Conservation (phyloP, 345 rosid species). For the Laguncularia racemosa region DNA sequence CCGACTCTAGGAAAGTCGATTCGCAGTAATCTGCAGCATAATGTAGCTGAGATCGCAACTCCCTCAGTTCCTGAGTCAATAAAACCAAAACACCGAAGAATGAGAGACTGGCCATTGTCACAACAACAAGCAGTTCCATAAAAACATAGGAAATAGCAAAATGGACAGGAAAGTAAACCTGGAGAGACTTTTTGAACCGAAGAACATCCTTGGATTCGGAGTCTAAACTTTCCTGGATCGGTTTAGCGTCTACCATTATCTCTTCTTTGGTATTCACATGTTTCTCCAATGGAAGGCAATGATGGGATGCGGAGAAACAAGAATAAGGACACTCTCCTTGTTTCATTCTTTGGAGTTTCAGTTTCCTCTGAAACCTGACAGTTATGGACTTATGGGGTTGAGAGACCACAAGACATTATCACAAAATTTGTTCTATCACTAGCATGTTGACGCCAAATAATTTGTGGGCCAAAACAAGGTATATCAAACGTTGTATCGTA, state of each 20-base stretch:
- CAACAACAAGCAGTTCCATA: neutral
- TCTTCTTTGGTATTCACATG: neutral
- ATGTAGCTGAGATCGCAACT: constrained; percentile 62
- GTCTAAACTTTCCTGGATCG: constrained; percentile 12
- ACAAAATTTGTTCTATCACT: no score
- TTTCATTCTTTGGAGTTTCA: no score
- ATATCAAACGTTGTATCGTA: no score
- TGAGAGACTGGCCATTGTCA: neutral
- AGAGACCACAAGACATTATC: no score
- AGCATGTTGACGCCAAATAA: no score
- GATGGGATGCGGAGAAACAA: no score
- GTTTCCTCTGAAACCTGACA: no score
- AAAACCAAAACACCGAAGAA: neutral
- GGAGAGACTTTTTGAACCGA: constrained; percentile 49
- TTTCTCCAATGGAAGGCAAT: no score
- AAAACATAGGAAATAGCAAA: neutral
- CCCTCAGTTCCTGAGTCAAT: constrained; percentile 45
- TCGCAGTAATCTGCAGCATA: constrained; percentile 58
- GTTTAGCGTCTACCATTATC: constrained; percentile 19
- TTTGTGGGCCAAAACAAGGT: no score
- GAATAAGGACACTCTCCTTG: no score
- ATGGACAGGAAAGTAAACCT: constrained; percentile 13
- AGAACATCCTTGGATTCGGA: constrained; percentile 20
- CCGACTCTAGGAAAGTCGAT: constrained; percentile 35
- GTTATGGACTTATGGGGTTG: no score